Conservation (phyloP, 345 rosid species). For the Firmiana major region DNA sequence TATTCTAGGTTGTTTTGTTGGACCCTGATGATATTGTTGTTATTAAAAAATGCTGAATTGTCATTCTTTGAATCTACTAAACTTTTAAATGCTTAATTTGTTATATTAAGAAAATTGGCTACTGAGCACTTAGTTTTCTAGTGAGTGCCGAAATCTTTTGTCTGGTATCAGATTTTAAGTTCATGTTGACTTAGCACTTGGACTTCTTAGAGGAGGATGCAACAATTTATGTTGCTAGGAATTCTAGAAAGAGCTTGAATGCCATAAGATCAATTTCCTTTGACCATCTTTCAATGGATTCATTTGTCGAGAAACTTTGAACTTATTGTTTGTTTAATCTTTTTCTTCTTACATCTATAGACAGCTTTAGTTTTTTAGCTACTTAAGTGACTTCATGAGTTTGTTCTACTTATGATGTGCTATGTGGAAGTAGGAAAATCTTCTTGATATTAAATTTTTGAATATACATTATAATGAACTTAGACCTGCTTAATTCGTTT, state of each 20-base stretch:
- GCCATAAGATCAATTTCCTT: background rate
- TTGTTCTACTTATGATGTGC: background rate
- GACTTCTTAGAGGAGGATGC: background rate
- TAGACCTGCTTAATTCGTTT: background rate
- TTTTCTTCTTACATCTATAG: background rate
- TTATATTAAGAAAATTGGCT: background rate
- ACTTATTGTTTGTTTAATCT: too few species aligned
- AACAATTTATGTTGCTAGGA: background rate
- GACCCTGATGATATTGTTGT: background rate
- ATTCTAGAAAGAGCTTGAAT: background rate
- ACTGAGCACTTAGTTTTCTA: background rate
- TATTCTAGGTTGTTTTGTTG: background rate
- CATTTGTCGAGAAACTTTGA: too few species aligned
- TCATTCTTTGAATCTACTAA: too few species aligned
- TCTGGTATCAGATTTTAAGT: background rate
- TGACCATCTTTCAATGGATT: background rate
- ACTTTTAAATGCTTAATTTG: too few species aligned
- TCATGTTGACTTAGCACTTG: background rate
- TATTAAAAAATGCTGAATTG: background rate
- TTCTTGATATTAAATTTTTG: too few species aligned
- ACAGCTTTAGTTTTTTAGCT: background rate
- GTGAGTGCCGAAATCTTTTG: background rate
- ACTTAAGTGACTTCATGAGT: background rate
- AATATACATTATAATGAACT: background rate
- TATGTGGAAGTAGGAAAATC: background rate